Conservation (phyloP, 2,329 filamentous ascomycete species). For the Diaporthe longicolla region DNA sequence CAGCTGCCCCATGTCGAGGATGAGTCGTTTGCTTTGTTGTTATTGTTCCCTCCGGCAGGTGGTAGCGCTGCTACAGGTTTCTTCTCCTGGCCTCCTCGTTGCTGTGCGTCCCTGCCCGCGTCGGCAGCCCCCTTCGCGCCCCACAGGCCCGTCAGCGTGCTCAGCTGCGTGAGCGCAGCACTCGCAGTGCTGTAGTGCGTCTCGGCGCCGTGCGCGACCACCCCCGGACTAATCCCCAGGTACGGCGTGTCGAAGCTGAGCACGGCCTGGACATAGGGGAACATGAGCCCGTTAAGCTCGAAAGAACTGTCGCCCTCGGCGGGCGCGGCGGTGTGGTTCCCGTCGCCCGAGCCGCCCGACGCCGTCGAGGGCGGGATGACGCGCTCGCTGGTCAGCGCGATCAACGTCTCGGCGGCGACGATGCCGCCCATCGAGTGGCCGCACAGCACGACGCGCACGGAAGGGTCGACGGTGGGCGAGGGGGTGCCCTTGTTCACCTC, state of each 20-base stretch:
- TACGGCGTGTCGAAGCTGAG: slow-evolving; percentile 96
- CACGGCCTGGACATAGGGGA: slow-evolving; percentile 91
- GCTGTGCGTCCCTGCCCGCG: slow-evolving; percentile 13
- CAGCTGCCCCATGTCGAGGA: slow-evolving; percentile 77
- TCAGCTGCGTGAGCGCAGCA: slow-evolving; percentile 76
- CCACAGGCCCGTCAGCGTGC: slow-evolving; percentile 78
- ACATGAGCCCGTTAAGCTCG: slow-evolving; percentile 79
- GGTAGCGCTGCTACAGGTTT: slow-evolving; percentile 54
- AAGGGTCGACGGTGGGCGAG: slow-evolving; percentile 88
- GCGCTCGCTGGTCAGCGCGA: slow-evolving; percentile 75
- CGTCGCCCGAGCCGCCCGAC: slow-evolving; percentile 51
- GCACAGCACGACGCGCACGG: slow-evolving; percentile 83
- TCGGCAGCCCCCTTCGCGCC: slow-evolving; percentile 51
- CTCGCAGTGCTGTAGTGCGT: slow-evolving; percentile 84
- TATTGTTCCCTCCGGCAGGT: slow-evolving; percentile 46
- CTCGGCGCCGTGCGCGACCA: slow-evolving; percentile 90
- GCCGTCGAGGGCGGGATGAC: slow-evolving; percentile 62
- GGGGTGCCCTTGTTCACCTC: slow-evolving; percentile 86
- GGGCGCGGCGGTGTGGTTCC: slow-evolving; percentile 57
- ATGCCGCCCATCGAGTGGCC: slow-evolving; percentile 96
- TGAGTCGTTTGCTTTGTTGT: slow-evolving; percentile 37
- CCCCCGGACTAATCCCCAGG: slow-evolving; percentile 83
- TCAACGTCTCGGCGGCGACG: slow-evolving; percentile 89
- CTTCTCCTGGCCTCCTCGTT: slow-evolving; percentile 47
- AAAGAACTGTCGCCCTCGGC: slow-evolving; percentile 46